Evolutionary conservation across 106 monocot species (phyloP).

Genomic region (Allium cepa): DNA sequence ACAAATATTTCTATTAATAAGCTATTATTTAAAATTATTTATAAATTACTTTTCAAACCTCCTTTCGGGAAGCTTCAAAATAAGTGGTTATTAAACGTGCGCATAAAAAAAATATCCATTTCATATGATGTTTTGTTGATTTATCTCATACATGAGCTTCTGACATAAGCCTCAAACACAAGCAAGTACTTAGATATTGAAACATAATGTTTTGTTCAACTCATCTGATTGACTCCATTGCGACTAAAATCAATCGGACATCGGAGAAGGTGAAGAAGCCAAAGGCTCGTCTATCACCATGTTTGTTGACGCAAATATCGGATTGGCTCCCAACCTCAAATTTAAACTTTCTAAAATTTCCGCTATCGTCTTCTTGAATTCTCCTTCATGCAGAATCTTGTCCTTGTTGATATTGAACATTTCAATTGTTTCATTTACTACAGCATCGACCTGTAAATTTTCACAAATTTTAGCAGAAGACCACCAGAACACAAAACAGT

Average conservation of each 20-base stretch:
- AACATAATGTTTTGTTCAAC: not conserved
- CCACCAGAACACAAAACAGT: not conserved
- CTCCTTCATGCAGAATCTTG: conserved; percentile 20
- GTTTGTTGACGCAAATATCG: conserved; percentile 44
- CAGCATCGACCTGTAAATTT: conserved; percentile 43
- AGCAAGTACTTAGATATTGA: too few relatives aligned
- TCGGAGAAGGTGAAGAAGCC: conserved; percentile 21
- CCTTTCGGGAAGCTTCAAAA: too few relatives aligned
- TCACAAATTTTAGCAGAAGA: not conserved
- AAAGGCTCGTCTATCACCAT: conserved; percentile 66
- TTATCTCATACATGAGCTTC: too few relatives aligned
- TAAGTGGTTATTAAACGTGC: too few relatives aligned
- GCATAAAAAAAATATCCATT: too few relatives aligned
- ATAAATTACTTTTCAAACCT: too few relatives aligned
- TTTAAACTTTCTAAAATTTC: conserved; percentile 52
- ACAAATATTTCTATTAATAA: too few relatives aligned
- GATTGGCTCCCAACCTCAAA: conserved; percentile 43
- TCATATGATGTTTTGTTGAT: too few relatives aligned
- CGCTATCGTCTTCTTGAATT: conserved; percentile 52
- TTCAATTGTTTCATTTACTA: conserved; percentile 39
- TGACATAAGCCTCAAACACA: too few relatives aligned
- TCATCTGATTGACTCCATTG: not conserved
- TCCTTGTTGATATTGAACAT: conserved; percentile 30
- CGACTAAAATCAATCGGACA: not conserved
- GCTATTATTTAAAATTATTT: too few relatives aligned